phyloP scores from a whole-genome alignment of 768 basidiomycete species.

The Galerina marginata region DNA sequence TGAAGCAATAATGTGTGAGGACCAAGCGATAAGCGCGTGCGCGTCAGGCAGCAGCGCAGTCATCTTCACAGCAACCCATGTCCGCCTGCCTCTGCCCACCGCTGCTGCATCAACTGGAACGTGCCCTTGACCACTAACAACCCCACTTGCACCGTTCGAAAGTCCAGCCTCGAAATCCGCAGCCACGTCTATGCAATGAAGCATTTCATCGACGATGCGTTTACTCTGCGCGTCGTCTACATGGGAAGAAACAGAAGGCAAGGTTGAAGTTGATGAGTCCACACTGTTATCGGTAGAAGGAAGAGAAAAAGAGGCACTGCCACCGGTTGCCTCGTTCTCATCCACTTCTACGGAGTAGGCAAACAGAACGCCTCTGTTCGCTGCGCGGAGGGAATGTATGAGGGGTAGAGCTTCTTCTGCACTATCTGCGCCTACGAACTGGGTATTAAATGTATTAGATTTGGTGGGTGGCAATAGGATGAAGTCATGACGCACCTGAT shows the following conservation, averaged over 20 bases:
- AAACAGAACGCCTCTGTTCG: constrained; percentile 78
- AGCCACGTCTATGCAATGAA: constrained; percentile 76
- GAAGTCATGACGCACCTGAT: constrained; percentile 57
- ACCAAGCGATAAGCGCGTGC: constrained; percentile 63
- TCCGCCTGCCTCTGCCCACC: constrained; percentile 49
- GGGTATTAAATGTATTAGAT: neutral
- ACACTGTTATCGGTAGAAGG: constrained; percentile 18
- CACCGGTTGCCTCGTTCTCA: constrained; percentile 52
- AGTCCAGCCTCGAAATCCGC: constrained; percentile 76
- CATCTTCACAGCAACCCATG: constrained; percentile 90
- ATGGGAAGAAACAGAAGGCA: constrained; percentile 3
- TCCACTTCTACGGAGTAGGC: constrained; percentile 90
- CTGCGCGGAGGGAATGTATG: constrained; percentile 62
- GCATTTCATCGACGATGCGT: constrained; percentile 74
- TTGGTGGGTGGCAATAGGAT: neutral
- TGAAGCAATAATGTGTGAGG: constrained; percentile 56
- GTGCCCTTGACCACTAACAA: neutral
- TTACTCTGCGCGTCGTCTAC: constrained; percentile 47
- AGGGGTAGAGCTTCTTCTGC: constrained; percentile 70
- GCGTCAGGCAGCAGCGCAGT: constrained; percentile 76
- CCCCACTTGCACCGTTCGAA: constrained; percentile 12
- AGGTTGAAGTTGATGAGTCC: constrained; percentile 17
- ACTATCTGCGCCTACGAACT: constrained; percentile 93
- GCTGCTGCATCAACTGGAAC: neutral
- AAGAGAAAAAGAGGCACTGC: constrained; percentile 19